Conservation (phyloP, 345 rosid species). For the Excoecaria cochinchinensis region DNA sequence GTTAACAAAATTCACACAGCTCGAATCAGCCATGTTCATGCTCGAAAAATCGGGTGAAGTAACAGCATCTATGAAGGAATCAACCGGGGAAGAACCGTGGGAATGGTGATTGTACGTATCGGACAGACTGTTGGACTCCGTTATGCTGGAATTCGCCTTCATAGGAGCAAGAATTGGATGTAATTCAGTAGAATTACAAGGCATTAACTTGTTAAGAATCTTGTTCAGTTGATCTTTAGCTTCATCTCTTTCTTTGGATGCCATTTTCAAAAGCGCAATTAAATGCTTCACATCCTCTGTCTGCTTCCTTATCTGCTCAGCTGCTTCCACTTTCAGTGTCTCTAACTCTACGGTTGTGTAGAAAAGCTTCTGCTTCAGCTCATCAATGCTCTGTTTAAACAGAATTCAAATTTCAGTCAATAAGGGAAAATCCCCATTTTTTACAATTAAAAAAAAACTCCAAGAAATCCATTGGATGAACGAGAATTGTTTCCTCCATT, state of each 20-base stretch:
- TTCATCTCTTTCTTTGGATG: constrained; percentile 79
- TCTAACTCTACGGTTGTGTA: constrained; percentile 58
- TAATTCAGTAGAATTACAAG: constrained; percentile 27
- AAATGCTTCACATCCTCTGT: constrained; percentile 47
- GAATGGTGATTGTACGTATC: constrained; percentile 45
- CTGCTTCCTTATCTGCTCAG: constrained; percentile 52
- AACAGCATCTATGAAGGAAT: constrained; percentile 69
- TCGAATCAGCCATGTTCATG: constrained; percentile 49
- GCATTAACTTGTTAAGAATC: constrained; percentile 39
- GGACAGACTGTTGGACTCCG: constrained; percentile 71
- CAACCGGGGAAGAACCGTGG: constrained; percentile 65
- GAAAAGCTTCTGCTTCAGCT: constrained; percentile 64
- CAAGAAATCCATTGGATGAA: background rate
- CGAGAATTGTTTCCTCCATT: constrained; percentile 21
- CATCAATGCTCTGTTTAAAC: constrained; percentile 55
- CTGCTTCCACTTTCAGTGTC: constrained; percentile 54
- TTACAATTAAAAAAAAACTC: no score
- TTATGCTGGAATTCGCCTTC: constrained; percentile 72
- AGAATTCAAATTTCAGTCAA: background rate
- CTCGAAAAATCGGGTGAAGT: constrained; percentile 69
- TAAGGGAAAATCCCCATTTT: no score
- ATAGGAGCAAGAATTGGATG: constrained; percentile 20
- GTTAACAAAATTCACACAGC: constrained; percentile 22
- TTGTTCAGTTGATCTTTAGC: constrained; percentile 64
- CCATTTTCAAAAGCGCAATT: constrained; percentile 50